Evolutionary conservation across 192 early-diverging fungal genomes (phyloP).

Genomic region (Coemansia sp.): DNA sequence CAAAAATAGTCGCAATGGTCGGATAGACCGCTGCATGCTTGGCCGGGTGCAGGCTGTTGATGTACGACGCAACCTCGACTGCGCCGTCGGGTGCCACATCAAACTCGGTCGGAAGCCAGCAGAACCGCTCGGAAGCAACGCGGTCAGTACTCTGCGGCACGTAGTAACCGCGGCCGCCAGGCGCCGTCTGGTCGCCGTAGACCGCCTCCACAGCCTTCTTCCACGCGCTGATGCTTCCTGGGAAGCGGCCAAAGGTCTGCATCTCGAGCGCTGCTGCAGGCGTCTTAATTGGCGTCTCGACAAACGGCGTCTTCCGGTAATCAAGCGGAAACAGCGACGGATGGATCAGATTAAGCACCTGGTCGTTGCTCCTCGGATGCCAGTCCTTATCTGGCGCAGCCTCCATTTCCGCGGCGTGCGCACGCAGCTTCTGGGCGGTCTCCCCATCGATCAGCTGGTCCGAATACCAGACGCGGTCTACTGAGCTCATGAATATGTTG

Average conservation of each 20-base stretch:
- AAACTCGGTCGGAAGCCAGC: slow-evolving; percentile 73
- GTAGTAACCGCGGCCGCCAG: not conserved
- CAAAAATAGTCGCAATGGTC: slow-evolving; percentile 56
- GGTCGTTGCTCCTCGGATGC: slow-evolving; percentile 52
- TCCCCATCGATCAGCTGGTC: slow-evolving; percentile 32
- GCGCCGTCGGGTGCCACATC: slow-evolving; percentile 55
- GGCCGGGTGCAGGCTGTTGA: slow-evolving; percentile 73
- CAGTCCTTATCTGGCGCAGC: slow-evolving; percentile 49
- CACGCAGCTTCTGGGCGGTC: slow-evolving; percentile 23
- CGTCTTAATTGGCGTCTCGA: slow-evolving; percentile 26
- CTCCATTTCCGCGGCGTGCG: slow-evolving; percentile 37
- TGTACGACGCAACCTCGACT: slow-evolving; percentile 61
- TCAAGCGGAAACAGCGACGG: slow-evolving; percentile 58
- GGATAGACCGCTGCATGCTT: slow-evolving; percentile 57
- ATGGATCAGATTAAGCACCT: slow-evolving; percentile 59
- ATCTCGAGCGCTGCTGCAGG: slow-evolving; percentile 27
- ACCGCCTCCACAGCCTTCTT: not conserved
- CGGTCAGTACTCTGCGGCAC: not conserved
- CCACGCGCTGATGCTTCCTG: slow-evolving; percentile 18
- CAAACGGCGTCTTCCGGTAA: slow-evolving; percentile 23
- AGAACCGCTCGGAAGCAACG: slow-evolving; percentile 17
- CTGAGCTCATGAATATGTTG: slow-evolving; percentile 24
- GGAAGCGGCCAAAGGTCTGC: slow-evolving; percentile 32
- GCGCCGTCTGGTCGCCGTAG: not conserved
- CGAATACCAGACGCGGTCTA: slow-evolving; percentile 43